These are phyloP conservation scores for Ophiosphaerella narmari DNA, from an alignment of 2,329 filamentous ascomycete genomes.

Conservation along the genomic window DNA sequence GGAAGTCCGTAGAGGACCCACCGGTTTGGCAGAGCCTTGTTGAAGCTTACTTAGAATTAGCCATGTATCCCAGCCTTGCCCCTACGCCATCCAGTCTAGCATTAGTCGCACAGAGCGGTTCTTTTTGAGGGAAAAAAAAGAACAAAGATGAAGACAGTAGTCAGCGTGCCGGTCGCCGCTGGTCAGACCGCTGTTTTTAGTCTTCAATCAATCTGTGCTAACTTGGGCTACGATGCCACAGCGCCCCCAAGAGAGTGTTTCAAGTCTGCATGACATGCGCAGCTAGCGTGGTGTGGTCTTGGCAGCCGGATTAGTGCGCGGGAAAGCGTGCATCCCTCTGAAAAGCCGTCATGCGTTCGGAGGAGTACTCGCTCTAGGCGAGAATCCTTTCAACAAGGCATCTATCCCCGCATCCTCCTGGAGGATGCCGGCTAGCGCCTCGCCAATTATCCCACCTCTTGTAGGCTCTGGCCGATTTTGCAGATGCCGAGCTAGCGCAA, in stretches of 20 bases:
- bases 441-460: too few relatives aligned
- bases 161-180: slow-evolving; percentile 6
- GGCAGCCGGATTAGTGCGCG: slow-evolving; percentile 11
- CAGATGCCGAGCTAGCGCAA: too few relatives aligned
- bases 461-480: too few relatives aligned
- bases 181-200: slow-evolving; percentile 20
- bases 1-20: slow-evolving; percentile 5
- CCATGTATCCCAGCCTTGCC: slow-evolving; percentile 16
- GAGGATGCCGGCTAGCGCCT: slow-evolving; percentile 6
- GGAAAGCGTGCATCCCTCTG: slow-evolving; percentile 10
- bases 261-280: slow-evolving; percentile 22
- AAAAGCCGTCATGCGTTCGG: slow-evolving; percentile 12
- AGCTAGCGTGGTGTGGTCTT: slow-evolving; percentile 16
- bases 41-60: slow-evolving; percentile 30
- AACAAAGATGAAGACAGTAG: slow-evolving; percentile 1
- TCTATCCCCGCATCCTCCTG: slow-evolving; percentile 4
- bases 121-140: slow-evolving; percentile 1
- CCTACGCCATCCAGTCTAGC: slow-evolving; percentile 1
- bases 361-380: slow-evolving; percentile 4
- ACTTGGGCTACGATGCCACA: slow-evolving; percentile 11
- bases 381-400: slow-evolving; percentile 11
- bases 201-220: slow-evolving; percentile 7
- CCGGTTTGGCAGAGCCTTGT: slow-evolving; percentile 1
- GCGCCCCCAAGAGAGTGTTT: slow-evolving; percentile 20
- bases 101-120: slow-evolving; percentile 22